Conservation (phyloP, 2,329 filamentous ascomycete genomes). For the Neopestalotiopsis sp. region DNA sequence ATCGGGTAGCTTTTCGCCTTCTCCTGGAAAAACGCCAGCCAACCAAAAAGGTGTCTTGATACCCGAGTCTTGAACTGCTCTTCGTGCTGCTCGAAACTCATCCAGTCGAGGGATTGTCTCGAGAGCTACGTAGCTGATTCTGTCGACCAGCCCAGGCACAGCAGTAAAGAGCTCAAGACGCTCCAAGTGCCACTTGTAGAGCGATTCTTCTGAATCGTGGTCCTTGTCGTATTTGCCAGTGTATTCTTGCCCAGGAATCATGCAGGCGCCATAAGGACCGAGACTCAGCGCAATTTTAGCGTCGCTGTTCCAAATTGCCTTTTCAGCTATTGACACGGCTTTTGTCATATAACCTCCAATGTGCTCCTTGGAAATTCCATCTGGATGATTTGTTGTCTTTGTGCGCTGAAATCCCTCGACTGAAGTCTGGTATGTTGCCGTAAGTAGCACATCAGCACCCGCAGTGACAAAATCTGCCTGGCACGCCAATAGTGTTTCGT, state of each 20-base stretch:
- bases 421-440: conserved; percentile 71
- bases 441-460: conserved; percentile 67
- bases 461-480: conserved; percentile 60
- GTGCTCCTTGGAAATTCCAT: conserved; percentile 45
- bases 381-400: conserved; percentile 42
- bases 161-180: conserved; percentile 56
- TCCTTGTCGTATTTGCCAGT: conserved; percentile 61
- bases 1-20: conserved; percentile 59
- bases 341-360: conserved; percentile 48
- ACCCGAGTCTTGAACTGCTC: conserved; percentile 34
- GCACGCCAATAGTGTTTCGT: conserved; percentile 55
- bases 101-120: conserved; percentile 70
- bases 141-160: conserved; percentile 40
- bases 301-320: conserved; percentile 30
- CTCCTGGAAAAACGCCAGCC: conserved; percentile 64
- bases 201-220: conserved; percentile 46
- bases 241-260: conserved; percentile 71
- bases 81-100: conserved; percentile 63
- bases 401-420: conserved; percentile 60
- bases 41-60: conserved; percentile 60
- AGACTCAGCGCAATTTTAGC: conserved; percentile 61
- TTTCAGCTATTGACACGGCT: conserved; percentile 49
- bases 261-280: conserved; percentile 71
- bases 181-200: conserved; percentile 62
- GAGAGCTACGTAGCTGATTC: conserved; percentile 62